Base-by-base conservation (phyloP, 192 early-diverging fungal genomes). In the Coemansia sp. region DNA sequence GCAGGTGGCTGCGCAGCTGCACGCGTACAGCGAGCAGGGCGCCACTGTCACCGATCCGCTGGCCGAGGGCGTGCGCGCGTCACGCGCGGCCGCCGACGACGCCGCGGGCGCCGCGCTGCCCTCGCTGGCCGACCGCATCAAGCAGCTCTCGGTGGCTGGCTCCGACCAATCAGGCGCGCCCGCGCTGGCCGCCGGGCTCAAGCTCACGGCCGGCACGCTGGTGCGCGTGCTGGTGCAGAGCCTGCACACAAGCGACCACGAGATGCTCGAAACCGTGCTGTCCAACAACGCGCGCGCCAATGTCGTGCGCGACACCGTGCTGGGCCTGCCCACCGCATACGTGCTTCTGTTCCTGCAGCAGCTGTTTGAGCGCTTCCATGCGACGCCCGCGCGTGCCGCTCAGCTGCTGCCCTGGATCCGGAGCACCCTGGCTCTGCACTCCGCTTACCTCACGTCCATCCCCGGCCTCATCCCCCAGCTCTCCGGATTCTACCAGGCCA, bases 211-310 rank as follows among this genome's bases (percentile, higher is more conserved):
- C 1, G 63, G 62, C 28, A 66, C 74, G 9, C 74, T 77, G 10
- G 63, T 77, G 19, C 67, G 74, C 14, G 74, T 77, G 15, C 59
- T 77, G 9, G 67, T 77, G 25, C 74, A 77, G 41, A 53, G 53
- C 26, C 61, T 77, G 58, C 74, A 77, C 44, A 77, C 67, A 5
- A 25, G 27, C 9, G 74, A 77, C 35, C 17, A 23, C 10, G 41
- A 32, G 28, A 57, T 77, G 41, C 55, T 77, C 9, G 67, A 77
- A 12, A 47, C 62, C 0, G 74, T 77, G 4, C 39, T 77, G 57
- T 36, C 36, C 39, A 77, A 70, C 59, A 50, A 62, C 1, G 20
- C 67, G 5, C 49, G 74, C 2, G 12, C 67, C 14, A 58, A 48
- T 9, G 44, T 77, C 1, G 67, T 77, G 12, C 62, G 67, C n/a